Base-by-base conservation (phyloP, 257 asterid genomes). In the Lycium ferocissimum region DNA sequence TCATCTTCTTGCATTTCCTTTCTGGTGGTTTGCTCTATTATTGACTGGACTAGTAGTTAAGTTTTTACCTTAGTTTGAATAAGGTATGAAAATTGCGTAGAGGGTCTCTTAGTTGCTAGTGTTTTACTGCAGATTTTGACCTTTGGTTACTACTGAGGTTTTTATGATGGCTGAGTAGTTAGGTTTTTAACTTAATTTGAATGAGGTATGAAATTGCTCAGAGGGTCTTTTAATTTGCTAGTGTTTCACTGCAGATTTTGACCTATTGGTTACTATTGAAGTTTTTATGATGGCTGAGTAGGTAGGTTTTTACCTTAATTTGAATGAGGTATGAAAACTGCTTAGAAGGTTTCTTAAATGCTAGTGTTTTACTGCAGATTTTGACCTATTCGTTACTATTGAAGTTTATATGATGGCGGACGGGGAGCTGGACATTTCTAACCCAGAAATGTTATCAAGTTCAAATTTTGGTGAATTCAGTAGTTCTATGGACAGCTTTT, bases 351-450 rank as follows among this genome's bases (percentile, higher is more conserved):
- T 18, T 75, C 61, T 20, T 18, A 9, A 53, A 67, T 67, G 80
- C 66, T 47, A 83, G 61, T 63, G 18, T 22, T 18, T 69, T 78
- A 43, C 43, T 58, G 62, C 47, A 80, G 51, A 38, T 63, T 78
- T n/a, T 78, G 58, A 33, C 26, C 26, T 57, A 5, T 47, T 71
- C 22, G 75, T 18, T 84, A 51, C 79, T 35, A 26, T 70, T 49
- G 81, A 49, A 58, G 47, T 35, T 37, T 38, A 33, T 9, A 12
- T 2, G 80, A 91, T 91, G 92, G 93, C 85, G 37, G 91, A 86
- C 59, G 91, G 91, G 33, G 92, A 89, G 83, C 88, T 89, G 63
- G 93, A 89, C 35, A 86, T 89, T 75, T 89, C 91, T 12, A 87
- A 83, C 84, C 90, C 83, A 70, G 91, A 89, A 65, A 78, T 89